Percentiles rank a stretch among this genome's conserved stretches.
Conservation (phyloP, 352 stramenopile species). For the Hyaloperonospora arabidopsidis region DNA sequence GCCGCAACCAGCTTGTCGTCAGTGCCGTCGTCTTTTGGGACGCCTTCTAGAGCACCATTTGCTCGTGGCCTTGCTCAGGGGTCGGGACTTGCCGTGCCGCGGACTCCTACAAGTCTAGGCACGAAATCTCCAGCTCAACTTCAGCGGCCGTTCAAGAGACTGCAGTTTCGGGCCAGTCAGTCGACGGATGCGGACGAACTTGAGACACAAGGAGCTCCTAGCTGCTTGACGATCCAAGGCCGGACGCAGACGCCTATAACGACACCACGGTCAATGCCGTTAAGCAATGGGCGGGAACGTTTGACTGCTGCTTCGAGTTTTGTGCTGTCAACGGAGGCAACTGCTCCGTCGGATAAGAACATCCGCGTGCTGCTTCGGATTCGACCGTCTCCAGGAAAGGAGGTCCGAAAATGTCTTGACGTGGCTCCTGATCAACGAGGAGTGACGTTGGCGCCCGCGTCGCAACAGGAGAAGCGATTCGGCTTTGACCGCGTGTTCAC, state of each 20-base stretch:
- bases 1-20: no score
- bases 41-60: no score
- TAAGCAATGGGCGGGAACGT: neutral
- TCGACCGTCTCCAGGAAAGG: constrained; percentile 16
- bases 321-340: constrained; percentile 3
- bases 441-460: constrained; percentile 47
- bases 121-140: constrained; percentile 13
- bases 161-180: constrained; percentile 15
- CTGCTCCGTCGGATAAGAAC: constrained; percentile 34
- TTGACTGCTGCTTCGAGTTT: constrained; percentile 8
- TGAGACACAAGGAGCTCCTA: constrained; percentile 6
- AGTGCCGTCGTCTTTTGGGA: no score
- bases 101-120: neutral
- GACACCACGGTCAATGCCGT: neutral
- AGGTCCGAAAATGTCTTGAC: constrained; percentile 43
- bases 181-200: constrained; percentile 7
- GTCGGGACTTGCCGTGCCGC: constrained; percentile 1
- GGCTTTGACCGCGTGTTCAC: constrained; percentile 80
- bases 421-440: constrained; percentile 49
- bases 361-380: constrained; percentile 74
- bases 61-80: constrained; percentile 4
- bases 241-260: constrained; percentile 1
- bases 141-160: constrained; percentile 14
- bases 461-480: constrained; percentile 74
- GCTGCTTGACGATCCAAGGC: neutral